These are phyloP conservation scores for Isabelozyma gotoi DNA, from an alignment of 805 yeast species.

Conservation along the genomic window DNA sequence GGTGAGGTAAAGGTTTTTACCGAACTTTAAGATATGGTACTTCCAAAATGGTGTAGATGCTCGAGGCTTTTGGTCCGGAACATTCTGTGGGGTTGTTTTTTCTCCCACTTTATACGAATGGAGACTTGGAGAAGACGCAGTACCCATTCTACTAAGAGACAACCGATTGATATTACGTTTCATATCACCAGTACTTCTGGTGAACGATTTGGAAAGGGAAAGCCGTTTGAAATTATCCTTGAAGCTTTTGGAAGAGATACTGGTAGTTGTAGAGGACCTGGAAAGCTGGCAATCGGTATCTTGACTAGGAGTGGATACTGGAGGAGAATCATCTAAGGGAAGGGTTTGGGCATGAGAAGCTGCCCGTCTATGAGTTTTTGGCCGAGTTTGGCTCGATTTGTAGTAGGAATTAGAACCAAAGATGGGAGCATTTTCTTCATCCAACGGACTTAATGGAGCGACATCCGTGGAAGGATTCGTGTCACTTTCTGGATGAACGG, in stretches of 20 bases:
- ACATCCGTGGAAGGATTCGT: not conserved
- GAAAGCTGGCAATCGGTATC: not conserved
- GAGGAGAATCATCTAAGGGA: not conserved
- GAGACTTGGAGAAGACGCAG: not conserved
- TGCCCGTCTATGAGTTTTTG: not conserved
- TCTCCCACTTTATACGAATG: not conserved
- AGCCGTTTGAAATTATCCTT: not conserved
- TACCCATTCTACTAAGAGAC: not conserved
- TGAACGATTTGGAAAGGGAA: not conserved
- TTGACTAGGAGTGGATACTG: not conserved
- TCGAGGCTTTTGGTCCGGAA: not conserved
- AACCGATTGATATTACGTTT: not conserved
- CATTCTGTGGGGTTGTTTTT: not conserved
- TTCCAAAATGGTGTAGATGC: constrained; percentile 49
- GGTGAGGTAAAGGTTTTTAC: constrained; percentile 57
- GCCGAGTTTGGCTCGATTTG: not conserved
- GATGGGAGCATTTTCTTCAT: not conserved
- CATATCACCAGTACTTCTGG: not conserved
- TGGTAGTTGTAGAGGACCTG: not conserved
- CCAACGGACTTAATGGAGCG: not conserved
- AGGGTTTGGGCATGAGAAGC: not conserved
- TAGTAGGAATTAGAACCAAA: not conserved
- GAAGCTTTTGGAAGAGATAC: not conserved
- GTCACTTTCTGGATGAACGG: not conserved
- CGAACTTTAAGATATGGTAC: constrained; percentile 58